phyloP scores from a whole-genome alignment of 768 basidiomycete species.

The Kwoniella sp. region DNA sequence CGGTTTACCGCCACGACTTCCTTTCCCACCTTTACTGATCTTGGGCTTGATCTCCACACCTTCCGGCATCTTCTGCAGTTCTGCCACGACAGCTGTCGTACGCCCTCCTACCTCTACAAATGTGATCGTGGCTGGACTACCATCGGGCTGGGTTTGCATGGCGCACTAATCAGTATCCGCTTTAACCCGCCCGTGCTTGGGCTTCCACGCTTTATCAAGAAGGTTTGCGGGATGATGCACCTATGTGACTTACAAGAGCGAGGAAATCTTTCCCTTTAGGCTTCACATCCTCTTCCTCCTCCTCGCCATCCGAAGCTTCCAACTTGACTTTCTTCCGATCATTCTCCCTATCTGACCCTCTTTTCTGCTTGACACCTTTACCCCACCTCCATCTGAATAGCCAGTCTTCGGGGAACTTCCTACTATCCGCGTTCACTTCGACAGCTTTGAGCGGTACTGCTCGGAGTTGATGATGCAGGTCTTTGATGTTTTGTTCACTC shows the following conservation, averaged over 20 bases:
- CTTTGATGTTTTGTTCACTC: slow-evolving; percentile 59
- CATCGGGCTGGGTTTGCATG: slow-evolving; percentile 62
- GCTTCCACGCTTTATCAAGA: no score
- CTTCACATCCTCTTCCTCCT: slow-evolving; percentile 36
- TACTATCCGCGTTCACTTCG: slow-evolving; percentile 69
- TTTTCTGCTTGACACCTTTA: slow-evolving; percentile 50
- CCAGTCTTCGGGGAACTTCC: slow-evolving; percentile 64
- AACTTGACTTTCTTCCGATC: slow-evolving; percentile 23
- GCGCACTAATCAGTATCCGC: no score
- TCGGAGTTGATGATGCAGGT: slow-evolving; percentile 62
- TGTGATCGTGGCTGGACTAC: slow-evolving; percentile 69
- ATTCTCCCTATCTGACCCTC: slow-evolving; percentile 30
- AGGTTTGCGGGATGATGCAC: neutral
- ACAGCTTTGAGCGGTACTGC: slow-evolving; percentile 68
- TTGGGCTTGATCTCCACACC: slow-evolving; percentile 52
- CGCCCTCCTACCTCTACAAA: slow-evolving; percentile 76
- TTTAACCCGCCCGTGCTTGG: no score
- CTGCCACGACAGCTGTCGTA: slow-evolving; percentile 70
- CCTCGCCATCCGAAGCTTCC: slow-evolving; percentile 24
- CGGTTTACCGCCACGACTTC: slow-evolving; percentile 5
- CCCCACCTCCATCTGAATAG: slow-evolving; percentile 54
- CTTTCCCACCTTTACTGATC: slow-evolving; percentile 42
- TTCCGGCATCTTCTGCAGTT: slow-evolving; percentile 62
- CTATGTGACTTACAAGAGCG: slow-evolving; percentile 31
- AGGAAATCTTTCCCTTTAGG: slow-evolving; percentile 39